Base-by-base conservation (phyloP, 495 filamentous ascomycete species). In the Aspergillus panamensis region DNA sequence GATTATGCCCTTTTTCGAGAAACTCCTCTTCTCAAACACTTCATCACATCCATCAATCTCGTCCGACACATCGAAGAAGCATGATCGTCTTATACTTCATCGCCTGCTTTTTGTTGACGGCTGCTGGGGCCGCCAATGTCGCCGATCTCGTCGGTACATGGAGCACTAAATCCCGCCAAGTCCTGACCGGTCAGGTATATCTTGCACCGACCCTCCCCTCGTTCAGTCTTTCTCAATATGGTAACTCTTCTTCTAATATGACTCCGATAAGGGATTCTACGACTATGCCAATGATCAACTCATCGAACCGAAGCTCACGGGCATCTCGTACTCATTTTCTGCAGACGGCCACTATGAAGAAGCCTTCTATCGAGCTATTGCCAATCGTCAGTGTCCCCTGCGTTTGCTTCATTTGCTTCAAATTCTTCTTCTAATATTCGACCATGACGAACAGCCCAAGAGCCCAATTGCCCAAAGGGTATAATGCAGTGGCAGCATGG, bases 401-500 rank as follows among this genome's bases (percentile, higher is more conserved):
- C 8, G 14, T 17, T 21, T 40, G 12, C 7, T 32, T 14, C 5
- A 25, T 8, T 48, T 19, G 17, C 21, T 20, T n/a, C 6, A 43
- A 21, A 6, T 16, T 10, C 19, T 20, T 25, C 2, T 25, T 25
- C 47, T 59, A 31, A 56, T 32, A 20, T 50, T 44, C 31, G 21
- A 33, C 8, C 10, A 4, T 29, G 35, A 49, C 50, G 57, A 64
- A 47, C 51, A 90, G 88, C 89, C 32, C 65, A 69, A 33, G 73
- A 79, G 14, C 89, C 89, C 13, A 63, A 70, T 48, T 92, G 89
- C 66, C 86, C 89, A 1, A 70, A 75, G 47, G 87, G 83, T 10
- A 79, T 91, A 14, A 82, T 91, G 76, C 89, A 91, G 68, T 92
- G 84, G 79, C 89, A 92, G 64, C 89, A 92, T 66, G 89, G 89